A percentile compares a stretch with the other conserved stretches of the same genome.
phyloP scores from a whole-genome alignment of 148 eudicot species.

The Dysphania ambrosioides region DNA sequence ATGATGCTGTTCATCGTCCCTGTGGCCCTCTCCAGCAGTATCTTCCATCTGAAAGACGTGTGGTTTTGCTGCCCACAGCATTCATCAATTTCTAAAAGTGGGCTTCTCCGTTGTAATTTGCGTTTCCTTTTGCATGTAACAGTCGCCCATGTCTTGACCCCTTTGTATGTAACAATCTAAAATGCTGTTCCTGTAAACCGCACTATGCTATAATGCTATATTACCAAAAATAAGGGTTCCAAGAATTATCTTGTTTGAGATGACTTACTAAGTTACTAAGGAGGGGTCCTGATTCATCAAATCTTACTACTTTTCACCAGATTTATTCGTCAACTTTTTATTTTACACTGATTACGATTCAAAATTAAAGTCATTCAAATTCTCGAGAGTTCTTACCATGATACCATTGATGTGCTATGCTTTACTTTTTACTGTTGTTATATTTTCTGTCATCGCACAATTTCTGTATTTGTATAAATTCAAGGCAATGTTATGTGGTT shows the following conservation, averaged over 20 bases:
- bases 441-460: too few relatives aligned
- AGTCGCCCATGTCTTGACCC: background rate
- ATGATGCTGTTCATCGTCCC: too few relatives aligned
- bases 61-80: background rate
- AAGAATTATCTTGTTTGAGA: background rate
- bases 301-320: too few relatives aligned
- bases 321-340: too few relatives aligned
- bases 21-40: background rate
- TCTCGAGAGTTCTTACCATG: background rate
- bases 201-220: too few relatives aligned
- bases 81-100: background rate
- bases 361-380: background rate
- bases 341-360: background rate
- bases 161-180: too few relatives aligned
- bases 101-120: background rate
- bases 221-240: too few relatives aligned
- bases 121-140: background rate
- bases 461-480: too few relatives aligned
- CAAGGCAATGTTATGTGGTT: too few relatives aligned
- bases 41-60: too few relatives aligned
- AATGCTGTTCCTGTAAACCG: too few relatives aligned
- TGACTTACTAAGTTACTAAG: background rate
- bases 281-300: slow-evolving; percentile 4
- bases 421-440: background rate
- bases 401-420: background rate